Conservation (phyloP, 129 eudicot species). For the Gnaphalium uliginosum region DNA sequence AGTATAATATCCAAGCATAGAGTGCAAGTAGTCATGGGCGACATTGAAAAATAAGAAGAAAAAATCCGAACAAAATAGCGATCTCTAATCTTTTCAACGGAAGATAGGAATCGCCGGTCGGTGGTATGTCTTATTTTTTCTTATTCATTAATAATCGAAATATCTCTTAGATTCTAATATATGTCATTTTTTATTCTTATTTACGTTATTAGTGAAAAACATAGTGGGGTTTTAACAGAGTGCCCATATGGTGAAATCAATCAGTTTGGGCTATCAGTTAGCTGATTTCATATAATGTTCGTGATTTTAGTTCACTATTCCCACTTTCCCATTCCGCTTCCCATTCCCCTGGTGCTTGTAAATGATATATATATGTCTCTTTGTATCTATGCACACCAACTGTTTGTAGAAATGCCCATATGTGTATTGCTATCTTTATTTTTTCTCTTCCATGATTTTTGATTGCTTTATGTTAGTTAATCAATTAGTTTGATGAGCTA, state of each 20-base stretch:
- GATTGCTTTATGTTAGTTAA: background rate
- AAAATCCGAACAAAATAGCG: background rate
- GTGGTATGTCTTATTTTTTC: constrained; percentile 19
- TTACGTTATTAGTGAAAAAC: background rate
- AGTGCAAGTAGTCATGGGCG: background rate
- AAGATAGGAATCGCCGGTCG: constrained; percentile 24
- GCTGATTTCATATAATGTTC: constrained; percentile 1
- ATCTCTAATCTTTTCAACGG: constrained; percentile 3
- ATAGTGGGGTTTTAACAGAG: no score
- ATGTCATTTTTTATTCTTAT: background rate
- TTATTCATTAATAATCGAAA: no score
- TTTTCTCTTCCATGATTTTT: background rate
- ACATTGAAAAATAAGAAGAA: background rate
- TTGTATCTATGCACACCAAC: constrained; percentile 20
- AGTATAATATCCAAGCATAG: background rate
- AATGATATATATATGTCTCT: constrained; percentile 1
- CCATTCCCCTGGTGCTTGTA: background rate
- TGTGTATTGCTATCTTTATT: background rate
- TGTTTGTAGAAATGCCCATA: constrained; percentile 39
- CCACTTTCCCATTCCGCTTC: constrained; percentile 7
- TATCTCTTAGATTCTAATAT: background rate
- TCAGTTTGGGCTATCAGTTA: constrained; percentile 1
- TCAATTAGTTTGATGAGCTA: no score
- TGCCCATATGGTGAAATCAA: constrained; percentile 13
- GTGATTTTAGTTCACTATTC: background rate